These are phyloP conservation scores for cucumber (Cucumis sativus) DNA, from an alignment of 306 rosid genomes.

Conservation along the genomic window Cucumber_9930_V3 NC_026657.2:2222501-2223000, in stretches of 20 bases:
- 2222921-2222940: not conserved
- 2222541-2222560: not conserved
- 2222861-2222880: constrained; percentile 1
- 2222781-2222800: constrained; percentile 56
- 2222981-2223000: not conserved
- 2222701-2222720: not conserved
- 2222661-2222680: not conserved
- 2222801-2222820: constrained; percentile 77
- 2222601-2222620: not conserved
- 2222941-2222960: not conserved
- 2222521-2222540: not conserved
- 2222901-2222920: not conserved
- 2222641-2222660: not conserved
- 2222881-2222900: not conserved
- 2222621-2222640: not conserved
- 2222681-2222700: not conserved
- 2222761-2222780: constrained; percentile 53
- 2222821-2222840: constrained; percentile 64
- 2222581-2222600: not conserved
- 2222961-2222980: not conserved
- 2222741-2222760: constrained; percentile 13
- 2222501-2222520: not conserved
- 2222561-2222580: not conserved
- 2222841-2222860: constrained; percentile 82
- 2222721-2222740: not conserved